Base-by-base conservation (phyloP, 2,329 filamentous ascomycete genomes). In the Hymenoscyphus infarciens region DNA sequence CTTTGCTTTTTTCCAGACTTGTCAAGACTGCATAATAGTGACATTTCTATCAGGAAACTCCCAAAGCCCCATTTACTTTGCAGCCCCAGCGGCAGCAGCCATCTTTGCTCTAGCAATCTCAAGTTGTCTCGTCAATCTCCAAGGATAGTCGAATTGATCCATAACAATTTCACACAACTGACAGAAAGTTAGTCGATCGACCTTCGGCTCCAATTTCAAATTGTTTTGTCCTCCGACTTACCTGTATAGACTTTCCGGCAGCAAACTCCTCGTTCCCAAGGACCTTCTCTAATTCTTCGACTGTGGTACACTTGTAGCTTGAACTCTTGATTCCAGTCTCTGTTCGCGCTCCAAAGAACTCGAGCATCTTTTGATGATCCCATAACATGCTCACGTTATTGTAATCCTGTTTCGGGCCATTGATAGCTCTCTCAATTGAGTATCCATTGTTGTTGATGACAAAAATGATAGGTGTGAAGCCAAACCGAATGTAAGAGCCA, bases 361-460 rank as follows among this genome's bases (percentile, higher is more conserved):
- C 73, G 1, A 80, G 76, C 5, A 80, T 80, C 55, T 80, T 74
- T 7, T 80, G 76, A 62, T 85, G 81, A 56, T 79, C 74, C 83
- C 82, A 85, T 0, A 75, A 72, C 13, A 77, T 75, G n/a, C 81
- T 76, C 33, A 81, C 69, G 57, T 86, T 82, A 61, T 87, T 87
- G 70, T 87, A 87, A 0, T 62, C 70, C 63, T 82, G 76, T 16
- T 80, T 76, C 19, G 79, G 74, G 7, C 83, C 84, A 65, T 86
- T 82, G 57, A 86, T 85, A 55, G 77, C 77, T 7, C 84, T 75
- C 74, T 86, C 83, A 57, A 86, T 83, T 0, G 83, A 84, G 66
- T 86, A 86, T 0, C 83, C 83, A 31, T 82, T 77, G 61, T 86
- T 87, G 68, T 86, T 86, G 67, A 86, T 79, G 8, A 86, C 69